These are phyloP conservation scores for Populus hybrid DNA, from an alignment of 441 rosid genomes.

Conservation along the genomic window DNA sequence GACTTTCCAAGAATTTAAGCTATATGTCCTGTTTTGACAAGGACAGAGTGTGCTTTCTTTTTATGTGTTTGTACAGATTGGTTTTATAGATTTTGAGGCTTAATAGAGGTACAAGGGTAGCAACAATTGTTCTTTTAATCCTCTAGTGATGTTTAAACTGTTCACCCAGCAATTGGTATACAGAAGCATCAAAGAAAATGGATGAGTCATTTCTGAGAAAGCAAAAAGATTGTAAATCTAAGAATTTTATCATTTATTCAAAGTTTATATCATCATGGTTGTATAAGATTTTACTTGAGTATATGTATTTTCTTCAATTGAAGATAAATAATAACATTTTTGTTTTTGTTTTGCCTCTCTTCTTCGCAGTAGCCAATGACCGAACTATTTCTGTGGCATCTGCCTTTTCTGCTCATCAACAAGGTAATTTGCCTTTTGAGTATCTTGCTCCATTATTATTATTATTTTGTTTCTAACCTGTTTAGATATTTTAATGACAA, in stretches of 20 bases:
- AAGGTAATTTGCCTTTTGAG: constrained; percentile 40
- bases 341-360: neutral
- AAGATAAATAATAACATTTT: neutral
- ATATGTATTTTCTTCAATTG: neutral
- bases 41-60: neutral
- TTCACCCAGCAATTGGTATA: too few relatives aligned
- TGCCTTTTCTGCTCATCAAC: constrained; percentile 80
- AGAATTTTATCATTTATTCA: neutral
- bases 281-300: neutral
- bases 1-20: neutral
- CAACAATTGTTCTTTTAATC: neutral
- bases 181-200: neutral
- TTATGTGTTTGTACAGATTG: neutral
- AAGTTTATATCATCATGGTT: too few relatives aligned
- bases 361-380: constrained; percentile 44
- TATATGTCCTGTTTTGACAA: neutral
- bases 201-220: neutral
- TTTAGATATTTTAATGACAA: neutral
- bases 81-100: neutral
- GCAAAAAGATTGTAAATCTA: neutral
- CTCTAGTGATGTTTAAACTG: neutral
- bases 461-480: neutral
- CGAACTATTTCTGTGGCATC: constrained; percentile 80
- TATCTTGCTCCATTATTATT: neutral
- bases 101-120: neutral